Percentiles rank a stretch among this genome's conserved stretches.
phyloP scores from a whole-genome alignment of 148 eudicot genomes.

The Agrostemma githago region DNA sequence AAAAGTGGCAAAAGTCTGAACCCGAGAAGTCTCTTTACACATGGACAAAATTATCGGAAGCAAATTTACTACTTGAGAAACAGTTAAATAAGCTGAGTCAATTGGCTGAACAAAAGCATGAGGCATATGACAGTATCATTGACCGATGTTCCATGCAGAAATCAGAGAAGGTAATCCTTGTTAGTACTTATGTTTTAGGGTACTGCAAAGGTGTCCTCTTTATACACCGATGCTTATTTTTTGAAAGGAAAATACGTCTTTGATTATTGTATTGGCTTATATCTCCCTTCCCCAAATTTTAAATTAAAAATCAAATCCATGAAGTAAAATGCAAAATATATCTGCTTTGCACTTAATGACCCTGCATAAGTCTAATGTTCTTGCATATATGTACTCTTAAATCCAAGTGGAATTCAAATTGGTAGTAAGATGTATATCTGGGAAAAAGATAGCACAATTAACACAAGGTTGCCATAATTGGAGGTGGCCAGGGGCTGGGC shows the following conservation, averaged over 20 bases:
- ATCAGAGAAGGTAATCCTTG: slow-evolving; percentile 62
- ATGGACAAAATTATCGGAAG: slow-evolving; percentile 74
- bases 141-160: slow-evolving; percentile 51
- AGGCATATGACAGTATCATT: slow-evolving; percentile 52
- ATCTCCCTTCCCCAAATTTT: background rate
- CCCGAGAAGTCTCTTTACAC: slow-evolving; percentile 61
- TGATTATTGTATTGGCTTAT: background rate
- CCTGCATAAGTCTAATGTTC: background rate
- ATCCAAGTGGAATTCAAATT: background rate
- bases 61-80: slow-evolving; percentile 61
- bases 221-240: background rate
- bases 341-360: background rate
- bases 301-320: no score
- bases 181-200: background rate
- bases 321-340: background rate
- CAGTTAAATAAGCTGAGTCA: slow-evolving; percentile 48
- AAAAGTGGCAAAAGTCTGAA: slow-evolving; percentile 95
- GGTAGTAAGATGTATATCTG: background rate
- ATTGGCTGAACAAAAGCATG: slow-evolving; percentile 53
- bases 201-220: background rate
- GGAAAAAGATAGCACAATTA: background rate
- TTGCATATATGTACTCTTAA: background rate
- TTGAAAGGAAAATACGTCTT: background rate
- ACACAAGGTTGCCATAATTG: background rate
- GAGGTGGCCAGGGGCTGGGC: no score